Percentiles rank a stretch among this genome's conserved stretches.
Evolutionary conservation across 2,329 filamentous ascomycete genomes (phyloP).

Genomic region (Pseudogymnoascus sp.): DNA sequence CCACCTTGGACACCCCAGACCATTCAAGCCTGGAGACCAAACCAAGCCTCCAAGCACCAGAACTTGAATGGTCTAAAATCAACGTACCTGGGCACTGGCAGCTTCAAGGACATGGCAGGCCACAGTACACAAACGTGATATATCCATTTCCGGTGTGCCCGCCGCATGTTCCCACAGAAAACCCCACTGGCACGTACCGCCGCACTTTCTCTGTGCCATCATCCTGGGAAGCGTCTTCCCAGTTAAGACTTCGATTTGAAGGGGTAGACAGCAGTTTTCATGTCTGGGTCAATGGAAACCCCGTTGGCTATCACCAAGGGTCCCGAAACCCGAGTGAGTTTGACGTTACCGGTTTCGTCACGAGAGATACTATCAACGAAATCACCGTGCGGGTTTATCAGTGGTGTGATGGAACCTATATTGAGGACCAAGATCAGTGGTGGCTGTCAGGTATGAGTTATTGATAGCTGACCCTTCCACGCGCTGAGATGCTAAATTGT

Average conservation of each 20-base stretch:
- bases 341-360: constrained; percentile 49
- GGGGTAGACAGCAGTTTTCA: constrained; percentile 66
- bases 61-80: constrained; percentile 9
- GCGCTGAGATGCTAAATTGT: background rate
- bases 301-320: constrained; percentile 62
- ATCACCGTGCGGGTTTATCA: constrained; percentile 61
- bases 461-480: background rate
- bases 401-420: constrained; percentile 60
- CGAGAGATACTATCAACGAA: constrained; percentile 39
- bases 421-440: constrained; percentile 64
- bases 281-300: constrained; percentile 55
- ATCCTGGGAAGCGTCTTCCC: constrained; percentile 37
- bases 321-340: constrained; percentile 62
- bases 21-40: background rate
- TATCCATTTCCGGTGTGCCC: constrained; percentile 59
- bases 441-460: constrained; percentile 47
- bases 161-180: constrained; percentile 52
- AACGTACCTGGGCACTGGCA: constrained; percentile 63
- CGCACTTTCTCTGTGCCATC: constrained; percentile 45
- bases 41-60: background rate
- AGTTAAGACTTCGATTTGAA: constrained; percentile 59
- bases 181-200: constrained; percentile 56
- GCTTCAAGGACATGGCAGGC: constrained; percentile 55
- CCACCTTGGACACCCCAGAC: background rate
- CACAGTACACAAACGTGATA: constrained; percentile 61